A percentile compares a stretch with the other conserved stretches of the same genome.
These are phyloP conservation scores for Plasmodium billcollinsi DNA, from an alignment of 169 alveolate genomes.

Conservation along the genomic window DNA sequence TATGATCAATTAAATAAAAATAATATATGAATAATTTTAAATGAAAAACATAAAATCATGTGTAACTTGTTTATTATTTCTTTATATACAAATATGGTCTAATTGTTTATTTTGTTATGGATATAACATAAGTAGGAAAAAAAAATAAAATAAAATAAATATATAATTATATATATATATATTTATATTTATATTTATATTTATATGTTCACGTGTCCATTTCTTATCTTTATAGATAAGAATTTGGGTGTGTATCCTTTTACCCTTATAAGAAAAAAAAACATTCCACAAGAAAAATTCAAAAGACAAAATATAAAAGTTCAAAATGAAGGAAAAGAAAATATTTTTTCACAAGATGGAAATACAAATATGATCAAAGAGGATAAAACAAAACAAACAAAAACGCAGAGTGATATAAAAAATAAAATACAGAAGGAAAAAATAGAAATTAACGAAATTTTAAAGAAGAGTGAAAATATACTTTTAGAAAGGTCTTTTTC, in stretches of 20 bases:
- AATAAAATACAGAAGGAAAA: constrained; percentile 18
- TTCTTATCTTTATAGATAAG: not conserved
- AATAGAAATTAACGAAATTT: constrained; percentile 54
- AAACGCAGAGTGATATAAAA: not conserved
- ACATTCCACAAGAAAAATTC: too few relatives aligned
- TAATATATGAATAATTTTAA: constrained; percentile 8
- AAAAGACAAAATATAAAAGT: not conserved
- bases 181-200: not conserved
- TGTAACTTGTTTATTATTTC: not conserved
- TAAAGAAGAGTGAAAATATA: constrained; percentile 35
- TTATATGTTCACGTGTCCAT: not conserved
- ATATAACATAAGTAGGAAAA: constrained; percentile 1
- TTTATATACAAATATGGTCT: not conserved
- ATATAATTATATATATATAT: too few relatives aligned
- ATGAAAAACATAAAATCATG: constrained; percentile 25
- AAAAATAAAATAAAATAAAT: not conserved
- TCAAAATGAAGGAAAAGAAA: not conserved
- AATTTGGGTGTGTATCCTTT: too few relatives aligned
- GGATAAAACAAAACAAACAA: constrained; percentile 2
- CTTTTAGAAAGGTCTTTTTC: constrained; percentile 68
- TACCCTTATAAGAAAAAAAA: not conserved
- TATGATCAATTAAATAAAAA: too few relatives aligned
- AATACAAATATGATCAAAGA: not conserved
- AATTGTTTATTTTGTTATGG: not conserved
- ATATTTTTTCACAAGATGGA: not conserved